Conservation (phyloP, 2,329 filamentous ascomycete genomes). For the Fusarium beomiforme region DNA sequence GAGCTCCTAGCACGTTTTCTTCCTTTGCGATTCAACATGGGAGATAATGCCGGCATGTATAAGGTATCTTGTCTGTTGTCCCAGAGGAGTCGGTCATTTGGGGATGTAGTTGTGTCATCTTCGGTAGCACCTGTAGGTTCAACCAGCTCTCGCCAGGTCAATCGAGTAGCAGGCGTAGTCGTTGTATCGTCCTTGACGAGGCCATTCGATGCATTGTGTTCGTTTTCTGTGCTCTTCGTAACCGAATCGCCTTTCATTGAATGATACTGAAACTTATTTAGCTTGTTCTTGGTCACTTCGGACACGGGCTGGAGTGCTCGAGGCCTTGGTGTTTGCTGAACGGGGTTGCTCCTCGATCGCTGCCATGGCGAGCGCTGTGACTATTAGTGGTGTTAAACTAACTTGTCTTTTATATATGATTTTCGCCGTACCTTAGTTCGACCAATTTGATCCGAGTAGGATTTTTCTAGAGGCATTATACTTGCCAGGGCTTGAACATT, state of each 20-base stretch:
- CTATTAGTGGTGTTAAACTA: constrained; percentile 8
- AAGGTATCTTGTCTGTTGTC: constrained; percentile 58
- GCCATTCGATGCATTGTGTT: background rate
- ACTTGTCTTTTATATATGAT: background rate
- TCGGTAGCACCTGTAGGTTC: constrained; percentile 55
- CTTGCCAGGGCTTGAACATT: constrained; percentile 30
- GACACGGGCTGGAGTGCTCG: constrained; percentile 62
- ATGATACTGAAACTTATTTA: constrained; percentile 64
- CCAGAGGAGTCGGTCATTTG: constrained; percentile 71
- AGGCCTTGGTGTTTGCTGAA: constrained; percentile 49
- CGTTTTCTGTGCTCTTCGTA: constrained; percentile 28
- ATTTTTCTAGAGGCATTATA: constrained; percentile 54
- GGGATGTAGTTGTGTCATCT: constrained; percentile 61
- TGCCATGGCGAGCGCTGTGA: constrained; percentile 61
- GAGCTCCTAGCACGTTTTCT: constrained; percentile 79
- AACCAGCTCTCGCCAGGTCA: constrained; percentile 69
- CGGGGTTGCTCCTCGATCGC: constrained; percentile 63
- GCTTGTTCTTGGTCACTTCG: constrained; percentile 68
- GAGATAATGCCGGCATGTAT: constrained; percentile 56
- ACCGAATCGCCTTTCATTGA: constrained; percentile 30
- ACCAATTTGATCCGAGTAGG: constrained; percentile 51
- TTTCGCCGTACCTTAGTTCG: constrained; percentile 46
- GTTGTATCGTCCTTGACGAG: constrained; percentile 37
- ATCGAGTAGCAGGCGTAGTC: constrained; percentile 60
- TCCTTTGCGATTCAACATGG: constrained; percentile 60